Base-by-base conservation (phyloP, 345 rosid species). In the Firmiana major region DNA sequence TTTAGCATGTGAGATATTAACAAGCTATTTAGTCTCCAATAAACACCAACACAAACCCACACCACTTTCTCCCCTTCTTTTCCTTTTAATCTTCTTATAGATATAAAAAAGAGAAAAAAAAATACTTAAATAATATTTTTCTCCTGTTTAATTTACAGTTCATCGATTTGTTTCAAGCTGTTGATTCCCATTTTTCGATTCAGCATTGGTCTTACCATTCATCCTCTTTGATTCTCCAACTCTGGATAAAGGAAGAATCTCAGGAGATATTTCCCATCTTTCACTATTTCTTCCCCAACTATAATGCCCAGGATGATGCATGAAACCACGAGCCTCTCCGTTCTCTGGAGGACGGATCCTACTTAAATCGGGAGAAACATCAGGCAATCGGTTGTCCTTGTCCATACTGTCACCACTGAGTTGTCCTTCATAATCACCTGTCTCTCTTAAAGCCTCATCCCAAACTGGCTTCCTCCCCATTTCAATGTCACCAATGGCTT, bases 281-380 rank as follows among this genome's bases (percentile, higher is more conserved):
- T 92, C 94, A 24, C 89, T 88, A 79, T 75, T 86, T 77, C 93
- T 88, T 82, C 93, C 92, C 90, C 91, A 78, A 75, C 93, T 92
- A 22, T 88, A 82, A 21, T 75, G 84, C 79, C 86, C 75, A 2
- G 82, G 43, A 46, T 75, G 87, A 74, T 86, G 90, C 71, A 87
- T 71, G 45, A 88, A 85, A 42, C 89, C 83, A 0, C 82, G 93
- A 40, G 90, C 92, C 80, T 89, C 94, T 6, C 77, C 17, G 51
- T 87, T 88, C 66, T 90, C 91, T 0, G 94, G 87, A 48, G 93
- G 94, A 60, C 90, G 85, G 74, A 88, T 89, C 80, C 94, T 81
- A 74, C 91, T 89, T 76, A 92, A 81, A 80, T 88, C 93, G 1
- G 86, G 83, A 10, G 92, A 80, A 5, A 79, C 72, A 22, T 86